Percentiles rank a stretch among this genome's conserved stretches.
Conservation (phyloP, 805 yeast genomes). For the Saccharomyces eubayanus region DNA sequence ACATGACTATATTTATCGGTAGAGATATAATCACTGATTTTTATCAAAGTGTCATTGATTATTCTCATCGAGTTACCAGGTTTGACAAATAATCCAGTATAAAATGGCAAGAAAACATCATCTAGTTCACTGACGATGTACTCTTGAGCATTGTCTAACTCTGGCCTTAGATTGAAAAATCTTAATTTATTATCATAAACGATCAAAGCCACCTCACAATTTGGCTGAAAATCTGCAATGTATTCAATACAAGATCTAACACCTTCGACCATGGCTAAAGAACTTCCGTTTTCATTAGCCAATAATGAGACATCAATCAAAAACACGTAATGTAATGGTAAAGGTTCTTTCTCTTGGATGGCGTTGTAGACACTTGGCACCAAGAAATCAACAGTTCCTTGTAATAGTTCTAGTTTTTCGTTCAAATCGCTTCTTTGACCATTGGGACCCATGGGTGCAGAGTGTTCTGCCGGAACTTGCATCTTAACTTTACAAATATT, state of each 20-base stretch:
- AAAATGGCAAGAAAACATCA: conserved; percentile 64
- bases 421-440: conserved; percentile 55
- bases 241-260: conserved; percentile 46
- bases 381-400: conserved; percentile 77
- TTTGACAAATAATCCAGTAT: conserved; percentile 69
- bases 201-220: conserved; percentile 57
- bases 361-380: conserved; percentile 69
- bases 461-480: conserved; percentile 58
- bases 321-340: conserved; percentile 60
- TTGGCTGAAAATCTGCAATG: conserved; percentile 28
- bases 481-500: conserved; percentile 80
- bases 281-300: conserved; percentile 49
- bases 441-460: conserved; percentile 46
- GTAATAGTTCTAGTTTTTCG: conserved; percentile 61
- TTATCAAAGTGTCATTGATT: conserved; percentile 59
- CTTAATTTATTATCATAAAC: conserved; percentile 67
- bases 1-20: conserved; percentile 22
- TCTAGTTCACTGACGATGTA: conserved; percentile 56
- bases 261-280: conserved; percentile 54
- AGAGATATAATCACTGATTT: conserved; percentile 34
- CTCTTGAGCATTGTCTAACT: conserved; percentile 47
- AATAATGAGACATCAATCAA: conserved; percentile 63
- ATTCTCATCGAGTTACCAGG: conserved; percentile 56
- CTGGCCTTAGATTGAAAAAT: conserved; percentile 59
- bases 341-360: conserved; percentile 33